A percentile compares a stretch with the other conserved stretches of the same genome.
Evolutionary conservation across 2,329 filamentous ascomycete genomes (phyloP).

Genomic region (Leptographium lundbergii): DNA sequence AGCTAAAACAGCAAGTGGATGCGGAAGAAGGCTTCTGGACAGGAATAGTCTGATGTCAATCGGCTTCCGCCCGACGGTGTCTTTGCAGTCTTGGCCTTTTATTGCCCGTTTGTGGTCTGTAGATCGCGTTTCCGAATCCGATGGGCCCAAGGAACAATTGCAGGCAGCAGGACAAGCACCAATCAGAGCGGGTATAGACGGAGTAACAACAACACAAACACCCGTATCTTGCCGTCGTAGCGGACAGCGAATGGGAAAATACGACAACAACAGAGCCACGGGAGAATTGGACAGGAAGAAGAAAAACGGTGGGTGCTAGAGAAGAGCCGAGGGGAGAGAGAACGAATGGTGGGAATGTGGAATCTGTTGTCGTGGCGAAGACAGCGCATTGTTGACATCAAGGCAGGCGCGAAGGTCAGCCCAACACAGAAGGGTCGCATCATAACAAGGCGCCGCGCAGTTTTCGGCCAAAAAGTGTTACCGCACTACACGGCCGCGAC

Average conservation of each 20-base stretch:
- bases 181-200: neutral
- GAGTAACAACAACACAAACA: neutral
- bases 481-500: neutral
- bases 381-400: neutral
- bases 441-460: conserved; percentile 5
- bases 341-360: neutral
- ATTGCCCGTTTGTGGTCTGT: neutral
- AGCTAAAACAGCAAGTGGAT: neutral
- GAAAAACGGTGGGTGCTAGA: neutral
- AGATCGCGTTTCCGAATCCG: neutral
- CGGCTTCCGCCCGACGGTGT: neutral
- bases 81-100: neutral
- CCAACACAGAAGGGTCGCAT: neutral
- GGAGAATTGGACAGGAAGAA: conserved; percentile 1
- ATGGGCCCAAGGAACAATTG: neutral
- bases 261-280: too few relatives aligned
- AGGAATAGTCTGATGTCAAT: neutral
- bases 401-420: neutral
- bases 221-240: neutral
- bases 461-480: conserved; percentile 1
- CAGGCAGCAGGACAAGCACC: neutral
- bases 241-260: neutral
- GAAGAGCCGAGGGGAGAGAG: neutral
- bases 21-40: neutral
- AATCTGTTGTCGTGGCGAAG: neutral